A percentile compares a stretch with the other conserved stretches of the same genome.
Evolutionary conservation across 163 green algal genomes (phyloP).

Genomic region (Trebouxia gelatinosa): DNA sequence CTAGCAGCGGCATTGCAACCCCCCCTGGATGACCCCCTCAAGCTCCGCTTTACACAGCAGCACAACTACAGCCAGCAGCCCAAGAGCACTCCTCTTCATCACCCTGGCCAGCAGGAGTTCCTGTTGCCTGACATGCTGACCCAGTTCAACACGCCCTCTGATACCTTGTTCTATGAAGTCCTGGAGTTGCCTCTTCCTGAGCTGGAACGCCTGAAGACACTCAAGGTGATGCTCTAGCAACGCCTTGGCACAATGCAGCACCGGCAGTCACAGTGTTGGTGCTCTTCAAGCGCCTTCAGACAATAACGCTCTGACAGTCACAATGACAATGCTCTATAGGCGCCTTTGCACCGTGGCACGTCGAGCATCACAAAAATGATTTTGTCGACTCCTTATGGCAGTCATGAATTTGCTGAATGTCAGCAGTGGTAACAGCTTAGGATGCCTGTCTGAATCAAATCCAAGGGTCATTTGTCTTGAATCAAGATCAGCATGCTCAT

Average conservation of each 20-base stretch:
- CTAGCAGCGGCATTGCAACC: slow-evolving; percentile 59
- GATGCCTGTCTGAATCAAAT: too few species aligned
- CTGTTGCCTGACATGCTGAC: slow-evolving; percentile 21
- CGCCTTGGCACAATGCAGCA: neutral
- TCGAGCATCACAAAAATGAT: too few species aligned
- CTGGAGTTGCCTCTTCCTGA: slow-evolving; percentile 91
- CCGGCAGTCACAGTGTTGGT: neutral
- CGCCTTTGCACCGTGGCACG: too few species aligned
- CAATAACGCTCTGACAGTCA: too few species aligned
- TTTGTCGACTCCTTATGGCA: too few species aligned
- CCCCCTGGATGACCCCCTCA: slow-evolving; percentile 54
- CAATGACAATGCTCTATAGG: too few species aligned
- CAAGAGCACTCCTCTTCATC: neutral
- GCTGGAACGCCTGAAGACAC: slow-evolving; percentile 87
- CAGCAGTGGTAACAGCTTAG: too few species aligned
- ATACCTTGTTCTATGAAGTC: slow-evolving; percentile 91
- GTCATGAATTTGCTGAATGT: too few species aligned
- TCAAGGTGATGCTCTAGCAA: slow-evolving; percentile 60
- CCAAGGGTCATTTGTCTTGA: neutral
- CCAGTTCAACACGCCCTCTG: slow-evolving; percentile 19
- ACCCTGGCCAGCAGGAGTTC: neutral
- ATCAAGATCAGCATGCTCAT: neutral
- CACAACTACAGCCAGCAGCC: slow-evolving; percentile 43
- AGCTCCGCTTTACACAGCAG: slow-evolving; percentile 67
- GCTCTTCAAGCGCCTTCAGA: neutral